phyloP scores from a whole-genome alignment of 345 rosid genomes.

The Dipteronia sinensis region DNA sequence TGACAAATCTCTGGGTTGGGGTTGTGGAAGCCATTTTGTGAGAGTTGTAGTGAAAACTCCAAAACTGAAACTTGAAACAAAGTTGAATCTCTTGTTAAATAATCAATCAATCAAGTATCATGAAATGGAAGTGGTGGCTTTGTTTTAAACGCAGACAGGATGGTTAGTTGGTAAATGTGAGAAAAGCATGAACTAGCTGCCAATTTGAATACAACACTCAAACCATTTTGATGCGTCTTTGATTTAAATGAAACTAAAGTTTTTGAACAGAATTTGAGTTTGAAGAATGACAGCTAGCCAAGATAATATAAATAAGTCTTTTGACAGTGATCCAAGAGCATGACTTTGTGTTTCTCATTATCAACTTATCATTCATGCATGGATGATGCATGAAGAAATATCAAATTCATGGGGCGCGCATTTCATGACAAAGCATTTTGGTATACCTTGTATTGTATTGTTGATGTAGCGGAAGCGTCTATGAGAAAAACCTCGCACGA shows the following conservation, averaged over 20 bases:
- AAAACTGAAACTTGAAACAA: neutral
- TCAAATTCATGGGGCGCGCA: neutral
- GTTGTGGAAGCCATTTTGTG: neutral
- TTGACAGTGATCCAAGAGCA: neutral
- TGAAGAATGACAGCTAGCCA: too few species aligned
- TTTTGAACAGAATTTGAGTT: too few species aligned
- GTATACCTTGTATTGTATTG: too few species aligned
- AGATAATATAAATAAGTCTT: too few species aligned
- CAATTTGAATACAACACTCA: conserved; percentile 13
- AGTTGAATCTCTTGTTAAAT: neutral
- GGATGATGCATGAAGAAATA: neutral
- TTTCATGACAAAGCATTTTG: too few species aligned
- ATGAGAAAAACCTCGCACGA: too few species aligned
- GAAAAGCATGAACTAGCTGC: conserved; percentile 22
- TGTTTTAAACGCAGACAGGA: neutral
- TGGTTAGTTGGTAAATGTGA: neutral
- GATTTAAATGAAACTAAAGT: neutral
- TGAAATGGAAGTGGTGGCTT: neutral
- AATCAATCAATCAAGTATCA: too few species aligned
- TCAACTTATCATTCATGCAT: neutral
- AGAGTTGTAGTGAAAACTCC: neutral
- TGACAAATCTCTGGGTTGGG: neutral
- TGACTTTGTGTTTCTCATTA: neutral
- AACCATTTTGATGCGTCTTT: neutral
- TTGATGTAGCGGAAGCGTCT: too few species aligned